Evolutionary conservation across 176 grass and related monocot species (phyloP).

Genomic region (Neostapfia colusana): DNA sequence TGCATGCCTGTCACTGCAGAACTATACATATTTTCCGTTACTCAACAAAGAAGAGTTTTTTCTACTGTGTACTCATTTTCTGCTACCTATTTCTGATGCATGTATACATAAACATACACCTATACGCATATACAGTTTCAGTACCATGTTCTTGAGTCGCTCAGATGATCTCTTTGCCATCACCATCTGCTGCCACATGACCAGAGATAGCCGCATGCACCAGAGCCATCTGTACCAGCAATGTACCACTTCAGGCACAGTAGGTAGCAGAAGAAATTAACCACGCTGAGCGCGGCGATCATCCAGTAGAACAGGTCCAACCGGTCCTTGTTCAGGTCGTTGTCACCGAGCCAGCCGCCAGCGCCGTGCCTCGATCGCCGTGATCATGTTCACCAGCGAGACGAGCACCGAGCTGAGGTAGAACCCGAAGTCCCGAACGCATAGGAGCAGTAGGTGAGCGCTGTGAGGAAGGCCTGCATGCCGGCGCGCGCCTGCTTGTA

Average conservation of each 20-base stretch:
- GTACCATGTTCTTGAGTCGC: neutral
- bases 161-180: conserved; percentile 54
- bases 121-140: too few relatives aligned
- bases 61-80: too few relatives aligned
- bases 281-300: conserved; percentile 65
- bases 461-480: conserved; percentile 94
- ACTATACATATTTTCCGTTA: too few relatives aligned
- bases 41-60: too few relatives aligned
- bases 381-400: conserved; percentile 80
- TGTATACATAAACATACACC: conserved; percentile 42
- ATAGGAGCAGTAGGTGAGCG: conserved; percentile 97
- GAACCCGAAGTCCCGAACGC: conserved; percentile 95
- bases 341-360: conserved; percentile 66
- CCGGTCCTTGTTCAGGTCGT: conserved; percentile 78
- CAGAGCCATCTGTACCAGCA: conserved; percentile 9
- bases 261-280: conserved; percentile 87
- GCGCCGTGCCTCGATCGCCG: conserved; percentile 49
- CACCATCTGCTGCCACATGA: conserved; percentile 44
- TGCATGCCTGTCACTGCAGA: too few relatives aligned
- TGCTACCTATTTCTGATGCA: neutral
- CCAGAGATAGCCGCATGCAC: conserved; percentile 29
- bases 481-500: conserved; percentile 83
- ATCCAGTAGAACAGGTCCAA: conserved; percentile 95
- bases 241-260: conserved; percentile 76
- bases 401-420: conserved; percentile 93